A percentile compares a stretch with the other conserved stretches of the same genome.
Evolutionary conservation across 2,329 filamentous ascomycete genomes (phyloP).

Genomic region (Fusarium anguioides): DNA sequence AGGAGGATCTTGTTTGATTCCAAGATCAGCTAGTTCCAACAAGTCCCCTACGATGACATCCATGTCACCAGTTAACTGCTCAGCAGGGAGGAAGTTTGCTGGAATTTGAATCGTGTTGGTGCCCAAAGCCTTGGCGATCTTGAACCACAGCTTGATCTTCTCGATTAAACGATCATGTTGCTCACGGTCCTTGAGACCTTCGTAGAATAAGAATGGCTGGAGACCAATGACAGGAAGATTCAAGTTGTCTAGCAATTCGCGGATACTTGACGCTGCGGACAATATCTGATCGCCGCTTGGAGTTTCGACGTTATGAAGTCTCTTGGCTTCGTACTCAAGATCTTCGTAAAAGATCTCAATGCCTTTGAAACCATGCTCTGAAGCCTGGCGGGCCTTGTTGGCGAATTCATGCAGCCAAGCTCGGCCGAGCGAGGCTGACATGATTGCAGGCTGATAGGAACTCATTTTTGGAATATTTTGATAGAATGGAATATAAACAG

Average conservation of each 20-base stretch:
- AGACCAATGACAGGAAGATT: conserved; percentile 8
- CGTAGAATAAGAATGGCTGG: conserved; percentile 11
- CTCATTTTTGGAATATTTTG: background rate
- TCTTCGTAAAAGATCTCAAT: conserved; percentile 19
- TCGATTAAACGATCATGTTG: background rate
- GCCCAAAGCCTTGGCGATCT: background rate
- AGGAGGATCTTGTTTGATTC: background rate
- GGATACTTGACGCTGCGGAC: background rate
- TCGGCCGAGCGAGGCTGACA: conserved; percentile 11
- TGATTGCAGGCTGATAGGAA: background rate
- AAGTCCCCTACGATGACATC: conserved; percentile 3
- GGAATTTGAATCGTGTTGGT: conserved; percentile 17
- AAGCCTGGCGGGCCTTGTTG: background rate
- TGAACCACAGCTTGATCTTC: conserved; percentile 11
- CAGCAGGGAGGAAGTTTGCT: conserved; percentile 14
- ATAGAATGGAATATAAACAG: too few species aligned
- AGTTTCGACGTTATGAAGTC: background rate
- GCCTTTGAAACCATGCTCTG: conserved; percentile 2
- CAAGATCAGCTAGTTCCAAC: background rate
- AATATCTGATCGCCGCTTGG: background rate
- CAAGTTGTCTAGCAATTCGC: background rate
- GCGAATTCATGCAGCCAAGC: conserved; percentile 14
- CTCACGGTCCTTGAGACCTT: background rate
- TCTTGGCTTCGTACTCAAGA: conserved; percentile 12
- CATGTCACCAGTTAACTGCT: conserved; percentile 12